phyloP scores from a whole-genome alignment of 441 rosid genomes.

The Iberis amara region DNA sequence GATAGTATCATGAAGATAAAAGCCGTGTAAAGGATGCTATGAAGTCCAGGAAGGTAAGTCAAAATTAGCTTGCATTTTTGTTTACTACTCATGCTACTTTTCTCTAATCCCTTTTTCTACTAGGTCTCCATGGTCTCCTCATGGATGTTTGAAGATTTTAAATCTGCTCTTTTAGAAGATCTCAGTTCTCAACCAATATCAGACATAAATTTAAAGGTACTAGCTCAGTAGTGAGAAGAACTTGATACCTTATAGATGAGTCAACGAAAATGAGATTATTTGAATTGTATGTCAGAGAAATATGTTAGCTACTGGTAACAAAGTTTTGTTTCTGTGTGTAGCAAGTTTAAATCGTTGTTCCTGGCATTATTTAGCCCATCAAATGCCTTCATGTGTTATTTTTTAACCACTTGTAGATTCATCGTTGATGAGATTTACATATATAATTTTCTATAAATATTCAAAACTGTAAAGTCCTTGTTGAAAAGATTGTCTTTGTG shows the following conservation, averaged over 20 bases:
- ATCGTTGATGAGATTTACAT: constrained; percentile 8
- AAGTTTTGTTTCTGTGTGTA: constrained; percentile 6
- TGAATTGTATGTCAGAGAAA: constrained; percentile 8
- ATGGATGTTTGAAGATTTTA: constrained; percentile 79
- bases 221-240: not conserved
- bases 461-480: not conserved
- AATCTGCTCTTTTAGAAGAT: constrained; percentile 53
- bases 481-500: not conserved
- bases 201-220: constrained; percentile 74
- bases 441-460: not conserved
- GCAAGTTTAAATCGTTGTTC: constrained; percentile 13
- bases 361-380: constrained; percentile 9
- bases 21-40: constrained; percentile 63
- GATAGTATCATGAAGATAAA: constrained; percentile 85
- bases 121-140: constrained; percentile 56
- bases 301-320: not conserved
- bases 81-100: constrained; percentile 11
- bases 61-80: not conserved
- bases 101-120: constrained; percentile 22
- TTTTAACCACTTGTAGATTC: not conserved
- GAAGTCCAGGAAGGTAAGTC: constrained; percentile 70
- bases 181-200: constrained; percentile 47
- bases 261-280: not conserved
- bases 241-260: not conserved
- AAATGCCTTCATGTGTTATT: not conserved